Evolutionary conservation across 2,329 filamentous ascomycete genomes (phyloP), one percentile per base, ranked within the genome.

Genomic region (Beauveria varroae): DNA sequence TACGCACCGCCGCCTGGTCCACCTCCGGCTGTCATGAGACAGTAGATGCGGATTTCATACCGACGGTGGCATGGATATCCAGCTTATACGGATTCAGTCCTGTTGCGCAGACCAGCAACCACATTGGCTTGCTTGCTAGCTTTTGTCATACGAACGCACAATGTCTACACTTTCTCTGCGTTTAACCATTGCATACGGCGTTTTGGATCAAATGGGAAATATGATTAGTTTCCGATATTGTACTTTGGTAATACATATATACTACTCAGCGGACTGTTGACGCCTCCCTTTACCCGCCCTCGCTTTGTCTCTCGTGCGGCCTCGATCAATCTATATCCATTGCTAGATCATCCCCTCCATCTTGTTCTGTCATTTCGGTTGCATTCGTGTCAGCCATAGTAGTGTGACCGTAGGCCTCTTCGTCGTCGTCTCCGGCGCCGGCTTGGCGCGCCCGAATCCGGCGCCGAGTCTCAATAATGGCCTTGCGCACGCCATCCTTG

Each of bases 381-480:
- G 3, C 22, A 12, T 24, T 41, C 10, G 49, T 30, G 51, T 50
- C 37, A 4, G 12, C 18, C n/a, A 5, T 6, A 1, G 6, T 18
- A 14, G 18, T 9, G n/a, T 9, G 12, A 3, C 9, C 5, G 8
- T 62, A 60, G 64, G 64, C 22, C 65, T 67, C 64, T 69, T 68
- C 68, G 78, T 76, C 58, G 70, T 70, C 63, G 74, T 77, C 69
- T 10, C 47, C 57, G n/a, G 12, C 30, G 22, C 40, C 57, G 28
- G 57, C 57, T 34, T 86, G 83, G 71, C 71, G 76, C 66, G 89
- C 85, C 58, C 89, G 78, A 40, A 85, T 80, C 60, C 91, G 81
- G 52, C 83, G 83, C 57, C 91, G 82, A 2, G 90, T 85, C 72
- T 96, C 93, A 57, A 93, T 79, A 65, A 97, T 92, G 9, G 91